phyloP scores from a whole-genome alignment of 352 stramenopile species.

The Phytophthora syringae region DNA sequence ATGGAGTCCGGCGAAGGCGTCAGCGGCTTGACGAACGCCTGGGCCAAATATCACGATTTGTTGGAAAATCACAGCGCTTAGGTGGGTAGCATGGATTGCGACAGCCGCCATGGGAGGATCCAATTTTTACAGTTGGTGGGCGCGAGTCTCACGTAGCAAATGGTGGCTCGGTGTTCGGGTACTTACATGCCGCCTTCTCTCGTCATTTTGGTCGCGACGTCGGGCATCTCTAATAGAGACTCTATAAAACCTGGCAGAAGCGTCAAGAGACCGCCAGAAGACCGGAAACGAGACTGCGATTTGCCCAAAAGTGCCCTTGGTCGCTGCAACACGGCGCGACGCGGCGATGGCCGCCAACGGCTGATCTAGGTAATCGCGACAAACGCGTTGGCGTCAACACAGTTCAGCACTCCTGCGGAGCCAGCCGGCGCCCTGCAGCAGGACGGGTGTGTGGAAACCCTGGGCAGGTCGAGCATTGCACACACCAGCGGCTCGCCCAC shows the following conservation, averaged over 20 bases:
- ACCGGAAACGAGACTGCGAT: neutral
- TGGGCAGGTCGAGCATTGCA: neutral
- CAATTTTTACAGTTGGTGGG: conserved; percentile 1
- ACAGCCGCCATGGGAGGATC: neutral
- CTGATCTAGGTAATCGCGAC: too few species aligned
- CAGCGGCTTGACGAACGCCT: neutral
- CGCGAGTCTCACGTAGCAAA: neutral
- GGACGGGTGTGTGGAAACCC: too few species aligned
- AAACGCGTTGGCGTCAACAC: conserved; percentile 18
- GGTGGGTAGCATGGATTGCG: neutral
- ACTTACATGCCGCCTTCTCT: neutral
- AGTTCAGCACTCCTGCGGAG: conserved; percentile 3
- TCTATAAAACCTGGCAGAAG: conserved; percentile 11
- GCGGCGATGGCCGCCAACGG: too few species aligned
- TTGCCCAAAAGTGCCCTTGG: too few species aligned
- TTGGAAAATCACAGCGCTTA: conserved; percentile 9
- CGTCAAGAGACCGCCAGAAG: neutral
- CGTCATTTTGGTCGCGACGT: conserved; percentile 7
- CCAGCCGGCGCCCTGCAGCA: conserved; percentile 4
- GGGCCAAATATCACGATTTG: conserved; percentile 9
- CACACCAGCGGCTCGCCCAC: neutral
- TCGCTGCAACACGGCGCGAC: conserved; percentile 14
- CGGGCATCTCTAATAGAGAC: conserved; percentile 10
- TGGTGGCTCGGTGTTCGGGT: conserved; percentile 5
- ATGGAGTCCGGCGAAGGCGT: neutral